Base-by-base conservation (phyloP, 768 basidiomycete genomes). In the Suillus luteus region DNA sequence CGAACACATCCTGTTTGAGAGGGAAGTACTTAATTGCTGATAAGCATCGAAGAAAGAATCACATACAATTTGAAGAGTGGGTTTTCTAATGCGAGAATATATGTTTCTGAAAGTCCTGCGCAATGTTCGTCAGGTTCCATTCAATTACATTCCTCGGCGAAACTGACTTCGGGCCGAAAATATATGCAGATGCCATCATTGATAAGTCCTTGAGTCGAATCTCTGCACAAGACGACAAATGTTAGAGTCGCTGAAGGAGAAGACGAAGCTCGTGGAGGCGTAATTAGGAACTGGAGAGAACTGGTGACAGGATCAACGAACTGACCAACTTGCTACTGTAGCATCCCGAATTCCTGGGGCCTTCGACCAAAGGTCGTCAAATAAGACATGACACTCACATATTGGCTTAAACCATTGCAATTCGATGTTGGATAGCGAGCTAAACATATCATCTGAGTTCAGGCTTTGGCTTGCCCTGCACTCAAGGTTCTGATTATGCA, bases 321-420 rank as follows among this genome's bases (percentile, higher is more conserved):
- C 60, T 85, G 83, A 2, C 87, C 88, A 3, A 85, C 87, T 64
- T 89, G 87, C 15, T 89, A 75, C 73, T 88, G 83, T n/a, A 86
- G 69, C 1, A 86, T 88, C 67, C 87, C 85, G 65, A 87, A 88
- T 65, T 86, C 82, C 38, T 82, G 82, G 1, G 72, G 72, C 65
- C 78, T 76, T 38, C 2, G 15, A 46, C 22, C 37, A 12, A 17
- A n/a, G 38, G 7, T 19, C 38, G 17, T 35, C 3, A 38, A 19
- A 14, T 4, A 38, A 1, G 17, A 9, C 14, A 15, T 2, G 17
- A 2, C 7, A 62, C 70, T 58, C 48, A 68, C 73, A 61, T 72
- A 62, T 72, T 68, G 40, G 64, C 55, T 37, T 72, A 64, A 5
- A 69, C 43, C 72, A 74, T 75, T 1, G 24, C 15, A 35, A 10